Evolutionary conservation across 2,329 filamentous ascomycete genomes (phyloP).

Genomic region (Neonectria ditissima): DNA sequence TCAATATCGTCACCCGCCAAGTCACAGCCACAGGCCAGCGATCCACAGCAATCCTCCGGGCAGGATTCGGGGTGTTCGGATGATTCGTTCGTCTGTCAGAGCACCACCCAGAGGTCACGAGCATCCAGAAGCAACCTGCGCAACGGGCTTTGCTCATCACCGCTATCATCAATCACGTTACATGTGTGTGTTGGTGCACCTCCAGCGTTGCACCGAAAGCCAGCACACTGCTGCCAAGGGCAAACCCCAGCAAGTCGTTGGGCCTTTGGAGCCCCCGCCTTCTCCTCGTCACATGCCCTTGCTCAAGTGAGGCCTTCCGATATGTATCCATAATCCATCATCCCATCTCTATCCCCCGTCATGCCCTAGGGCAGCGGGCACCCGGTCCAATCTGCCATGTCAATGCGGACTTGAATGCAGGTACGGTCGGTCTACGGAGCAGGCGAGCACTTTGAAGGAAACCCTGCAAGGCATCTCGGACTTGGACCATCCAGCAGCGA

Average conservation of each 20-base stretch:
- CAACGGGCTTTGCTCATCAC: not conserved
- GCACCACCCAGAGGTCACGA: constrained; percentile 2
- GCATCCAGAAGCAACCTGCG: not conserved
- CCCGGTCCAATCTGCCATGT: constrained; percentile 20
- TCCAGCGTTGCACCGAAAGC: constrained; percentile 15
- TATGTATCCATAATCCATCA: constrained; percentile 8
- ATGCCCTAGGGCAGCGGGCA: constrained; percentile 6
- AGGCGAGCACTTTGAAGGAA: not conserved
- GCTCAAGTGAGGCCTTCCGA: constrained; percentile 7
- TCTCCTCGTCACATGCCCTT: not conserved
- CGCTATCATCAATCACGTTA: not conserved
- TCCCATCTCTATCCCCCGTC: constrained; percentile 19
- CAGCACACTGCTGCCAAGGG: constrained; percentile 15
- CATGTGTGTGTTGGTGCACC: constrained; percentile 11
- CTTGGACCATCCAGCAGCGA: not conserved
- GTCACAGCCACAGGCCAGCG: not conserved
- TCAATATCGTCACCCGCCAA: constrained; percentile 7
- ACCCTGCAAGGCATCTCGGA: not conserved
- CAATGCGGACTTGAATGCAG: constrained; percentile 25
- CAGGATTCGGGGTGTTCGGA: not conserved
- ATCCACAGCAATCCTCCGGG: constrained; percentile 2
- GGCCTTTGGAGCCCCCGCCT: constrained; percentile 1
- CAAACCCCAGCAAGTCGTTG: constrained; percentile 6
- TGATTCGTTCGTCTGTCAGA: not conserved
- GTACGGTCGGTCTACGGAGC: constrained; percentile 12